These are phyloP conservation scores for Amaranthus tricolor DNA, from an alignment of 179 eudicot species.

Conservation along the genomic window DNA sequence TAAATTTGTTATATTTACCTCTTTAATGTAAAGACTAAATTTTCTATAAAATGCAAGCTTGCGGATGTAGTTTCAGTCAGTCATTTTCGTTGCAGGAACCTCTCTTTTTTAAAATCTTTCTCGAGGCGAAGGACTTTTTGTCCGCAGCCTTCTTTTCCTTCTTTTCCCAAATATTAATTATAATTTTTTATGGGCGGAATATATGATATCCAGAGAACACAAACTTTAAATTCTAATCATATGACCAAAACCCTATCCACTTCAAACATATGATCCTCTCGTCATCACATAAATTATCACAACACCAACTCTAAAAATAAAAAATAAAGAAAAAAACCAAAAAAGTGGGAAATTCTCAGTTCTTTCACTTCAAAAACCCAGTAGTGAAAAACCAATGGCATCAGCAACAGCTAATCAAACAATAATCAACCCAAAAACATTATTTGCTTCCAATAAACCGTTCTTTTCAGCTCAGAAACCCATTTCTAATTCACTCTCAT, in stretches of 20 bases:
- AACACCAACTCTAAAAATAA: not conserved
- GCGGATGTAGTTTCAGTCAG: too few species aligned
- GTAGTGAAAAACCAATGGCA: conserved; percentile 17
- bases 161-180: not conserved
- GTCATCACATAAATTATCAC: conserved; percentile 5
- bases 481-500: conserved; percentile 25
- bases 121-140: too few species aligned
- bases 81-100: too few species aligned
- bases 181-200: too few species aligned
- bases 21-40: too few species aligned
- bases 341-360: not conserved
- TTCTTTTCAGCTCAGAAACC: conserved; percentile 9
- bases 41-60: too few species aligned
- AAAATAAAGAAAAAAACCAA: not conserved
- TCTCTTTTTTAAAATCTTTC: too few species aligned
- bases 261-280: not conserved
- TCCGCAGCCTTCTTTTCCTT: not conserved
- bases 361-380: not conserved
- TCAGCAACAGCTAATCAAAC: conserved; percentile 23
- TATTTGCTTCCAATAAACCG: not conserved
- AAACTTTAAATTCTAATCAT: not conserved
- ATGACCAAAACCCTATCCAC: conserved; percentile 15
- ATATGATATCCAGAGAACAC: not conserved
- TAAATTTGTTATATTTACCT: too few species aligned
- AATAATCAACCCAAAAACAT: conserved; percentile 8